Evolutionary conservation across 129 eudicot species (phyloP).

Genomic region (Chrysanthemum lavandulifolium): DNA sequence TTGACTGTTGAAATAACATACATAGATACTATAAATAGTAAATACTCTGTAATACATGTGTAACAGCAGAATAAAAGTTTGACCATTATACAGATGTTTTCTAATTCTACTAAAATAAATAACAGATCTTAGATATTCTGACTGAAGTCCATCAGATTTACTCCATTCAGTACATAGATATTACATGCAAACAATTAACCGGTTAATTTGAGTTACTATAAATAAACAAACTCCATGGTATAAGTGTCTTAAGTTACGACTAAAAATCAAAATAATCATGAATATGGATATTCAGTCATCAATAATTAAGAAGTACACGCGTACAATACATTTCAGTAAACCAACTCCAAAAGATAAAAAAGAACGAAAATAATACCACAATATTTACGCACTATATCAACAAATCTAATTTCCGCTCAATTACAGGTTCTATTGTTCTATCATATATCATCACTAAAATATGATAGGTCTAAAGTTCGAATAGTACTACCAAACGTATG

Average conservation of each 20-base stretch:
- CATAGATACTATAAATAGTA: no score
- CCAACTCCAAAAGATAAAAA: not conserved
- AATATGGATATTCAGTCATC: not conserved
- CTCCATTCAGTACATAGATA: no score
- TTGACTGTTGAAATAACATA: no score
- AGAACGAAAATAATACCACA: not conserved
- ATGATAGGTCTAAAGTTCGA: not conserved
- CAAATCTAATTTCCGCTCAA: not conserved
- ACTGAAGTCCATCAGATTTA: no score
- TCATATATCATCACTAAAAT: not conserved
- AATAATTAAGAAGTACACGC: not conserved
- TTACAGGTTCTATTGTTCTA: not conserved
- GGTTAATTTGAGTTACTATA: no score
- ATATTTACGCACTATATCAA: not conserved
- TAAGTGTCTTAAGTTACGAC: not conserved
- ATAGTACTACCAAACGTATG: not conserved
- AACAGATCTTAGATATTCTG: no score
- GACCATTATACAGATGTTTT: no score
- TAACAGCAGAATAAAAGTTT: no score
- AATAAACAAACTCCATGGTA: no score
- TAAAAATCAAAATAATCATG: not conserved
- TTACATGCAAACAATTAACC: not conserved
- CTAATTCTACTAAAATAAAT: no score
- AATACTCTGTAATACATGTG: no score
- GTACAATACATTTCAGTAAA: not conserved